These are phyloP conservation scores for Aspergillus homomorphus DNA, from an alignment of 495 filamentous ascomycete genomes.

Conservation along the genomic window DNA sequence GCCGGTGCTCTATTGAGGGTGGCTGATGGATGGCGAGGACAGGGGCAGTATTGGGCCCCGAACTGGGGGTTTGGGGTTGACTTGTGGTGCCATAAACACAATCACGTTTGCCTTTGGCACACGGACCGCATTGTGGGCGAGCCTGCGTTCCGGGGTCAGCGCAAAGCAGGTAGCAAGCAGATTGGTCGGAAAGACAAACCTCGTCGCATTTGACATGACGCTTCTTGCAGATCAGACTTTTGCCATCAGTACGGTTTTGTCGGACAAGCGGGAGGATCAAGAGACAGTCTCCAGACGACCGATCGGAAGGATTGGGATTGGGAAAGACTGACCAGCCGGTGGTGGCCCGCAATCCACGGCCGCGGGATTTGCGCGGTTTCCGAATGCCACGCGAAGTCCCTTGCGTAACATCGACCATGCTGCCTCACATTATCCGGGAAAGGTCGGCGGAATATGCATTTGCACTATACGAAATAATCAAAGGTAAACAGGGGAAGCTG, in stretches of 20 bases:
- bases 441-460: not conserved
- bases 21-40: not conserved
- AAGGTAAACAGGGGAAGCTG: not conserved
- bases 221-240: conserved; percentile 29
- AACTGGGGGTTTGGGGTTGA: not conserved
- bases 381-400: conserved; percentile 19
- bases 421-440: conserved; percentile 3
- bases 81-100: conserved; percentile 21
- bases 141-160: conserved; percentile 13
- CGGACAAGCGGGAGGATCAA: not conserved
- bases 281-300: too few relatives aligned
- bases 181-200: conserved; percentile 10
- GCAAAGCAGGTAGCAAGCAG: not conserved
- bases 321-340: conserved; percentile 28
- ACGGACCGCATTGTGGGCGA: conserved; percentile 32
- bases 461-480: not conserved
- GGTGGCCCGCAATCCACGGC: conserved; percentile 31
- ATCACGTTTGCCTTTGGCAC: conserved; percentile 29
- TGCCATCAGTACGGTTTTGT: conserved; percentile 1
- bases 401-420: conserved; percentile 10
- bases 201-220: conserved; percentile 37
- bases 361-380: conserved; percentile 30
- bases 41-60: not conserved
- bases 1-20: not conserved
- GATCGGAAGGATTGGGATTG: conserved; percentile 2